Base-by-base conservation (phyloP, 371 early-diverging fungal species). In the Mucor irregularis region DNA sequence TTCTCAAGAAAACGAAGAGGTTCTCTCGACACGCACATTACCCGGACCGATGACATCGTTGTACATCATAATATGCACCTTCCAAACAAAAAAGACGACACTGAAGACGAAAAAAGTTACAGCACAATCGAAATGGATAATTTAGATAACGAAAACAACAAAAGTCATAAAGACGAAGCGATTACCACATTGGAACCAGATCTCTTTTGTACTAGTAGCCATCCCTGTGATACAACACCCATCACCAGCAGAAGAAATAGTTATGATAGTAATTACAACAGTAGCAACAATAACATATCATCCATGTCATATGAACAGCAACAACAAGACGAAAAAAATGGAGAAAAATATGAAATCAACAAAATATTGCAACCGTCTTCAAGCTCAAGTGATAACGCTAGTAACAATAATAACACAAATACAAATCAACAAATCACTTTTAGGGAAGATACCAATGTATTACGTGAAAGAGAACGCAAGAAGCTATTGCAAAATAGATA, bases 361-460 rank as follows among this genome's bases (percentile, higher is more conserved):
- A n/a, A n/a, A n/a, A n/a, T n/a, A n/a, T 13, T 21, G 14, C 14
- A 30, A 11, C 26, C 42, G 8, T 21, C 42, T 13, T 21, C 22
- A 5, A 17, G 29, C 1, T 24, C 42, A 31, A 33, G 24, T 5
- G 28, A 11, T 10, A 47, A 53, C 17, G 30, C 25, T 14, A 50
- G 25, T 7, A 51, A 37, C 17, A 30, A 33, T 19, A 52, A 24
- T 17, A 46, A 35, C n/a, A 51, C 17, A 17, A 44, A 53, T 13
- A 47, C 35, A 22, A 40, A 59, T n/a, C 65, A 59, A 6, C 65
- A 64, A 46, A 64, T 64, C 16, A 64, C 65, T 0, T 64, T 64
- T 48, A 45, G 56, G n/a, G 60, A 55, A 52, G 65, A 64, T 48
- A 64, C 65, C 19, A 64, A 64, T 47, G 38, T 64, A 0, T 26